Evolutionary conservation across 306 rosid genomes (phyloP).

Genomic region (Malus sylvestris): DNA sequence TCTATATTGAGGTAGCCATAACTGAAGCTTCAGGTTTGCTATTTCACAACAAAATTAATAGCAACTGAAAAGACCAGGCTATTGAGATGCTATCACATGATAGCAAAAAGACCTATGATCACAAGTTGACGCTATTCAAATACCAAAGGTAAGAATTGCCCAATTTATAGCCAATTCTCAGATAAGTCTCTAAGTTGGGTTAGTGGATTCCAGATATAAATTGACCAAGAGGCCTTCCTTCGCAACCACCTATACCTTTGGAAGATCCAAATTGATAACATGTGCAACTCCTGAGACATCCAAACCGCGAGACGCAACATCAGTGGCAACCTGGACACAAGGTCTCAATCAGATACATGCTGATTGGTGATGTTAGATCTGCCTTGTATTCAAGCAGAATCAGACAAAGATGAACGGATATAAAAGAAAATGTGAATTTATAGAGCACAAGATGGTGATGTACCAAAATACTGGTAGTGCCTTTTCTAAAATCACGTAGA

Average conservation of each 20-base stretch:
- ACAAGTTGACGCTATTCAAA: background rate
- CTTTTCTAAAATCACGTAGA: conserved; percentile 60
- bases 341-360: conserved; percentile 11
- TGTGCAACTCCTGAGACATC: conserved; percentile 90
- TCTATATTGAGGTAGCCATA: conserved; percentile 80
- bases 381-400: conserved; percentile 3
- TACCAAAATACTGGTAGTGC: conserved; percentile 79
- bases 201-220: conserved; percentile 15
- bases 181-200: conserved; percentile 2
- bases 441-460: background rate
- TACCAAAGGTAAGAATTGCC: conserved; percentile 4
- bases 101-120: conserved; percentile 20
- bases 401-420: background rate
- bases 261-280: conserved; percentile 86
- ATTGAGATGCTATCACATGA: conserved; percentile 35
- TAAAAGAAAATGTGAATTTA: background rate
- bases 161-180: conserved; percentile 1
- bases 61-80: conserved; percentile 40
- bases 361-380: background rate
- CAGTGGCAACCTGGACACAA: conserved; percentile 70
- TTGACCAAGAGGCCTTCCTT: conserved; percentile 4
- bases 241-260: conserved; percentile 52
- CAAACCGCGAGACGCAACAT: conserved; percentile 89
- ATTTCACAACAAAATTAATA: conserved; percentile 45
- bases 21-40: conserved; percentile 67